Conservation (phyloP, 202 grass and related monocot genomes). For the Panicum hallii region DNA sequence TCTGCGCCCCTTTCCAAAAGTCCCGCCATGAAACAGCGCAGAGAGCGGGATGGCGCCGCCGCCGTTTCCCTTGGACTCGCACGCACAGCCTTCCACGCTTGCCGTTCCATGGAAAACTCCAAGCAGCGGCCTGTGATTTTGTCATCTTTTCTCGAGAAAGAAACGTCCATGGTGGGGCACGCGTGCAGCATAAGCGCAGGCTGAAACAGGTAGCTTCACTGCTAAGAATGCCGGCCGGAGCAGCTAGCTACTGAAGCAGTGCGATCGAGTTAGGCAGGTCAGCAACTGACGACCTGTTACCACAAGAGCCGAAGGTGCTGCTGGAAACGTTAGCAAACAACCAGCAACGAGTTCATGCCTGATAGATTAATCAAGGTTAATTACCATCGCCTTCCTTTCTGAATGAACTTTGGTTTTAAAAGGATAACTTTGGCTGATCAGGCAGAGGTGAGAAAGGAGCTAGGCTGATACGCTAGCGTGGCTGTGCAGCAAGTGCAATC, state of each 20-base stretch:
- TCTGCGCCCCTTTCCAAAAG: constrained; percentile 36
- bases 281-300: neutral
- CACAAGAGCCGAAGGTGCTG: constrained; percentile 9
- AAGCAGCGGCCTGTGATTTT: constrained; percentile 13
- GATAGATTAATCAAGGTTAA: neutral
- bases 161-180: neutral
- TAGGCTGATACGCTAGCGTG: constrained; percentile 9
- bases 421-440: neutral
- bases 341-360: neutral
- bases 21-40: constrained; percentile 20
- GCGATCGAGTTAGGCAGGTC: constrained; percentile 12
- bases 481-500: neutral
- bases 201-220: constrained; percentile 53
- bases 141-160: neutral
- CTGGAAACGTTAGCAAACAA: neutral
- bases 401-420: neutral
- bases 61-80: constrained; percentile 23
- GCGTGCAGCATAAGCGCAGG: neutral
- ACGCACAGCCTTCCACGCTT: neutral
- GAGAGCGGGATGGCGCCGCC: constrained; percentile 22
- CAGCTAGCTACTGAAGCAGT: neutral
- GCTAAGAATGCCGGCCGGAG: constrained; percentile 48
- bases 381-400: neutral
- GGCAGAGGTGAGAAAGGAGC: neutral
- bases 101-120: constrained; percentile 52